A percentile compares a stretch with the other conserved stretches of the same genome.
phyloP scores from a whole-genome alignment of 2,329 filamentous ascomycete genomes.

The Lachnellula suecica region DNA sequence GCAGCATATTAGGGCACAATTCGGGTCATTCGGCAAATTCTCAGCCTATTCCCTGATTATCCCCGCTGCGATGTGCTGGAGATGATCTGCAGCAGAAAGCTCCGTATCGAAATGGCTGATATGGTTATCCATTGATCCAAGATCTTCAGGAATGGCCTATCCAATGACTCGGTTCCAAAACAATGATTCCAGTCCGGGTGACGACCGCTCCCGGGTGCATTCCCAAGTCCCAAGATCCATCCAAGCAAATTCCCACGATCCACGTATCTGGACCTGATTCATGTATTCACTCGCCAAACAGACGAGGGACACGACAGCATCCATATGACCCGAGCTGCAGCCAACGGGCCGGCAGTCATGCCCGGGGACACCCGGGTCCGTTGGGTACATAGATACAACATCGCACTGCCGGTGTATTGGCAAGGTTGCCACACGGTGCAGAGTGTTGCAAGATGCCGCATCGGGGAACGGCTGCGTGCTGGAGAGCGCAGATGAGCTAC shows the following conservation, averaged over 20 bases:
- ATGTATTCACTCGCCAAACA: not conserved
- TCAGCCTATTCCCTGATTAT: not conserved
- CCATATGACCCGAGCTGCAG: not conserved
- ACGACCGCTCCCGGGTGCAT: not conserved
- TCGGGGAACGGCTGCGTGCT: not conserved
- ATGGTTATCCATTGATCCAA: not conserved
- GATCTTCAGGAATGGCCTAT: not conserved
- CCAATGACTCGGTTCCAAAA: not conserved
- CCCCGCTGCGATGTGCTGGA: not conserved
- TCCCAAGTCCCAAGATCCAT: not conserved
- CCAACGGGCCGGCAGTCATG: not conserved
- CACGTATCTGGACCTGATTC: not conserved
- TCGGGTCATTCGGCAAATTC: too few species aligned
- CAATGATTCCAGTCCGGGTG: too few species aligned
- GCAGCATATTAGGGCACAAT: not conserved
- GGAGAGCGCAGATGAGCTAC: not conserved
- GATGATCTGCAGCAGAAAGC: not conserved
- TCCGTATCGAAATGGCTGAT: not conserved
- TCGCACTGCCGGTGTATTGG: not conserved
- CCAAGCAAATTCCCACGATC: not conserved
- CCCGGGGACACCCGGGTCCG: not conserved
- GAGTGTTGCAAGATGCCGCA: not conserved
- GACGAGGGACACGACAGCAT: not conserved
- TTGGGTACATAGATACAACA: not conserved
- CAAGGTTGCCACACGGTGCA: not conserved